Base-by-base conservation (phyloP, 2,329 filamentous ascomycete species). In the Metarhizium anisopliae region DNA sequence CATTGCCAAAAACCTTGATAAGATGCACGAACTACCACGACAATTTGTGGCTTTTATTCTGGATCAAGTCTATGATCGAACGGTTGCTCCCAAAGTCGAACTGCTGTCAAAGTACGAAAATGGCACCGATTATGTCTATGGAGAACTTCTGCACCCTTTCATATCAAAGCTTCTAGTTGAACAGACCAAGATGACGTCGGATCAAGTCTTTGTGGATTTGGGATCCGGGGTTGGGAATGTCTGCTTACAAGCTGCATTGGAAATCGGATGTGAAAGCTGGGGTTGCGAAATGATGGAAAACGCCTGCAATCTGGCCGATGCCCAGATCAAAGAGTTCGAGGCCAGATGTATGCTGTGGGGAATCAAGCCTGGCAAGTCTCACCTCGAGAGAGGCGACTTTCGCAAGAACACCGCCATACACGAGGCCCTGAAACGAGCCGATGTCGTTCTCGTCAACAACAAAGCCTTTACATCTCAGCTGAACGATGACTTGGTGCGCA, bases 361-460 rank as follows among this genome's bases (percentile, higher is more conserved):
- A 11, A 77, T 99, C 56, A 78, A 82, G 18, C 82, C 89, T 2
- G 94, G 94, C 59, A 78, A 82, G 58, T 89, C 94, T n/a, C 81
- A 84, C 58, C 82, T 99, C 6, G 82, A 93, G 59, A 78, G 85
- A 47, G 94, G 90, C 57, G 89, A 96, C 67, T 96, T 99, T 66
- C 83, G 91, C 10, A 83, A 85, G 60, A 88, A 87, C 62, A 69
- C 80, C 16, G 77, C 78, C 56, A 90, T 96, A 51, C 79, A 85
- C 58, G 79, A 84, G 29, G 85, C 86, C 7, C 78, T 99, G 52
- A 86, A 87, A 69, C 83, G 86, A 55, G 93, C 94, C 2, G 94
- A 99, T 68, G 92, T 97, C n/a, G 83, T 99, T 18, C 81, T 99
- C 30, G 93, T 97, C 64, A 99, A 99, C 76, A 99, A 99, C 73